Percentiles rank a stretch among this genome's conserved stretches.
These are phyloP conservation scores for Ogataea thermomethanolica DNA, from an alignment of 805 yeast genomes.

Conservation along the genomic window DNA sequence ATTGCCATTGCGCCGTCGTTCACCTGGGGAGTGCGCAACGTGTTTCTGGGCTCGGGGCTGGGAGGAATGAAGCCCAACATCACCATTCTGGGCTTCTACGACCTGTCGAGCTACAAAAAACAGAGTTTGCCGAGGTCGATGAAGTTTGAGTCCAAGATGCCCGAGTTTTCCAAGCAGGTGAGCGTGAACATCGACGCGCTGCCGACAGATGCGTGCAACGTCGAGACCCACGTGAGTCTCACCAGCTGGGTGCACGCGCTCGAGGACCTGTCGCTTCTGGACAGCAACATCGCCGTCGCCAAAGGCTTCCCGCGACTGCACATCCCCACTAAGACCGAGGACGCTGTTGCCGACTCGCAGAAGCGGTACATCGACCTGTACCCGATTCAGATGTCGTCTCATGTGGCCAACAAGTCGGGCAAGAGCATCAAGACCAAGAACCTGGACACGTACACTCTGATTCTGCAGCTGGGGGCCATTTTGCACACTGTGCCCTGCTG, in stretches of 20 bases:
- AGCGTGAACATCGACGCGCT: slow-evolving; percentile 17
- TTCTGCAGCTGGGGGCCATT: slow-evolving; percentile 90
- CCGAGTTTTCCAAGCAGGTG: slow-evolving; percentile 26
- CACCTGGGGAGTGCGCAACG: slow-evolving; percentile 94
- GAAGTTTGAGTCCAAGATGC: slow-evolving; percentile 25
- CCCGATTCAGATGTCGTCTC: slow-evolving; percentile 96
- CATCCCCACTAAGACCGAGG: slow-evolving; percentile 51
- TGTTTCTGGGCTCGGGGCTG: slow-evolving; percentile 88
- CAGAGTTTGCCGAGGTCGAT: slow-evolving; percentile 19
- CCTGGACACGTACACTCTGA: slow-evolving; percentile 92
- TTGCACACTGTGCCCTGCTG: slow-evolving; percentile 90
- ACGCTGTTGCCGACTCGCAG: slow-evolving; percentile 28
- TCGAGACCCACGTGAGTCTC: slow-evolving; percentile 64
- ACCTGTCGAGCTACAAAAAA: slow-evolving; percentile 37
- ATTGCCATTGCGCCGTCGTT: slow-evolving; percentile 82
- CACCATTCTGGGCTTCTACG: slow-evolving; percentile 87
- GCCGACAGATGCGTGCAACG: slow-evolving; percentile 69
- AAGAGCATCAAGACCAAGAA: slow-evolving; percentile 76
- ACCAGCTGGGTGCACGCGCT: slow-evolving; percentile 88
- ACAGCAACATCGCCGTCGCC: slow-evolving; percentile 90
- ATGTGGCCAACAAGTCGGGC: slow-evolving; percentile 56
- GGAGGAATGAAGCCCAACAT: slow-evolving; percentile 99
- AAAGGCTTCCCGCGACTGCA: slow-evolving; percentile 71
- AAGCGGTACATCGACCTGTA: slow-evolving; percentile 77
- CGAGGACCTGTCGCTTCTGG: slow-evolving; percentile 85